Base-by-base conservation (phyloP, 2,329 filamentous ascomycete species). In the Fusarium graminum region DNA sequence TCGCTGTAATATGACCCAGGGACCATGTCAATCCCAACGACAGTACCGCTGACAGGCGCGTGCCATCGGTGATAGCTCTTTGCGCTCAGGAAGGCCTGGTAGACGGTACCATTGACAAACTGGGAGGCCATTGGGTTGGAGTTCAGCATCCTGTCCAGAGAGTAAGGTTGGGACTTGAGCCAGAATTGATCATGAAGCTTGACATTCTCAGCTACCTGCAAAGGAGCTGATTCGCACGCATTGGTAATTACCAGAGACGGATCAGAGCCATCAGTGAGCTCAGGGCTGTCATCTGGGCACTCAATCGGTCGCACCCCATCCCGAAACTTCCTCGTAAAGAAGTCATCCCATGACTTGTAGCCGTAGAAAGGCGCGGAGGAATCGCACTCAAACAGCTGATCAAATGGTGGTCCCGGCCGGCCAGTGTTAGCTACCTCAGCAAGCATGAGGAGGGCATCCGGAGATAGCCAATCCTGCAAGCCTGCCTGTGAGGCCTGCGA, bases 51-150 rank as follows among this genome's bases (percentile, higher is more conserved):
- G 0, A 91, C 82, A 2, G 89, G 89, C 0, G 86, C 77, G 71
- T 90, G 86, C 89, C 89, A 91, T 19, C 89, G 82, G 74, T 91
- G 89, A 72, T 92, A 91, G 42, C 83, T 86, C 28, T 88, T 76
- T 0, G 87, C 83, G 14, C 82, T 87, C 3, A 91, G 76, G 66
- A 90, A 91, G 0, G 88, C 88, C 68, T 92, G 89, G 72, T 90
- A 91, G 4, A 91, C 79, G 0, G 86, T 90, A 0, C 86, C 89
- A 0, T 83, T 84, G 2, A 81, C 80, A 63, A 91, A 91, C 2
- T 83, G 68, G 7, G 76, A 67, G 0, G 84, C 76, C 4, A 83
- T 70, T 0, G 75, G 63, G 63, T 88, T 83, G 56, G 84, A 74
- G 2, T 79, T 80, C 3, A 91, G 78, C 85, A 90, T 89, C 67